Percentiles rank a stretch among this genome's conserved stretches.
Conservation (phyloP, 164 flowering plant genomes). For the Akebia trifoliata region DNA sequence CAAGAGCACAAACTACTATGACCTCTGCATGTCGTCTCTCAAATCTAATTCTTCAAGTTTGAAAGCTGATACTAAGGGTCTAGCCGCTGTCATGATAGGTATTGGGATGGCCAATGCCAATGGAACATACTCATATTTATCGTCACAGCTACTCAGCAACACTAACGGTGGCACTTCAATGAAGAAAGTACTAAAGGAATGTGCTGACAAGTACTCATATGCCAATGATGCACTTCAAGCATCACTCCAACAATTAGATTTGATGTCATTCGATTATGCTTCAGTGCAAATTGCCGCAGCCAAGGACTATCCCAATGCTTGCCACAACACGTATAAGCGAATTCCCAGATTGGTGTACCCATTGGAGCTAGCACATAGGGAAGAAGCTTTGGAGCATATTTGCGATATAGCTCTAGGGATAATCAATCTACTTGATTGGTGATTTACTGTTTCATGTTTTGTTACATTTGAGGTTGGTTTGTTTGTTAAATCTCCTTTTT, state of each 20-base stretch:
- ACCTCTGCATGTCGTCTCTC: constrained; percentile 54
- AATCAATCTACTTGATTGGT: constrained; percentile 37
- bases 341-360: constrained; percentile 48
- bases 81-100: constrained; percentile 51
- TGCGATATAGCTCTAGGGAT: constrained; percentile 67
- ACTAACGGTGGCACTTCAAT: constrained; percentile 20
- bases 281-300: constrained; percentile 54
- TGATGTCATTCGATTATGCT: constrained; percentile 54
- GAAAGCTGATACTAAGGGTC: constrained; percentile 46
- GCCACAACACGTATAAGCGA: constrained; percentile 52
- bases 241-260: constrained; percentile 38
- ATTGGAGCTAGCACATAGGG: constrained; percentile 39
- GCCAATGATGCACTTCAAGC: constrained; percentile 44
- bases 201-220: constrained; percentile 45
- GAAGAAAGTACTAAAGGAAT: constrained; percentile 44
- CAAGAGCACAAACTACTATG: constrained; percentile 49
- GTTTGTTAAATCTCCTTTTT: no score
- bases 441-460: no score
- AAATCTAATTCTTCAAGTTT: constrained; percentile 47
- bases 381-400: constrained; percentile 45
- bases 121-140: constrained; percentile 39
- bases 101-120: constrained; percentile 44
- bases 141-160: constrained; percentile 26
- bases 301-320: constrained; percentile 62
- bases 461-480: no score